These are phyloP conservation scores for Podospora sp. DNA, from an alignment of 495 filamentous ascomycete genomes.

Conservation along the genomic window DNA sequence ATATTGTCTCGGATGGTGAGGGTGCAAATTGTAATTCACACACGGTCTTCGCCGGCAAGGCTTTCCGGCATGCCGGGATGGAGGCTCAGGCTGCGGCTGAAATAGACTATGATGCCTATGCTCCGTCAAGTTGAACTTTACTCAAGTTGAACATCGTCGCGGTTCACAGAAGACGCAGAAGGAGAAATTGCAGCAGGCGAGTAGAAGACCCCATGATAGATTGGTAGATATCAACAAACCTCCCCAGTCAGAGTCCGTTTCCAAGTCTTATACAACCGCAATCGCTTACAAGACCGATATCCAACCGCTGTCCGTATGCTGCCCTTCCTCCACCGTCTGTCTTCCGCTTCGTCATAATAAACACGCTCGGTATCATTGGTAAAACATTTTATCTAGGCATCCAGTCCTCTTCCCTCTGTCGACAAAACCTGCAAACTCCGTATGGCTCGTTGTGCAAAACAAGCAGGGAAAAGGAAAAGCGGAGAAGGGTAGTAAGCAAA, in stretches of 20 bases:
- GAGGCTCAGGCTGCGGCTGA: background rate
- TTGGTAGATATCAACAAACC: background rate
- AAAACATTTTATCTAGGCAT: conserved; percentile 18
- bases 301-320: conserved; percentile 1
- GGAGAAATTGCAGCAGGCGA: background rate
- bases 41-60: background rate
- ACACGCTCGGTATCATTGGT: conserved; percentile 13
- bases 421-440: conserved; percentile 11
- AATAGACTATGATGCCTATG: too few species aligned
- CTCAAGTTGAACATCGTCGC: too few species aligned
- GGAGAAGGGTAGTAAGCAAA: background rate
- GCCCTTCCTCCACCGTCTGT: background rate
- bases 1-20: background rate
- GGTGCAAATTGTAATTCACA: background rate
- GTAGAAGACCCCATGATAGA: background rate
- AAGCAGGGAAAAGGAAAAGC: background rate
- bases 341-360: conserved; percentile 2
- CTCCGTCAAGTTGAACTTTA: too few species aligned
- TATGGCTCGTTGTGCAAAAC: background rate
- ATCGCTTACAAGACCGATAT: background rate
- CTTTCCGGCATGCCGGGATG: background rate
- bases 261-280: background rate
- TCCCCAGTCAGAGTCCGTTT: background rate
- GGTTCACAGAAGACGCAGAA: background rate
- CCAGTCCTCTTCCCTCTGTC: conserved; percentile 12